A percentile compares a stretch with the other conserved stretches of the same genome.
phyloP scores from a whole-genome alignment of 1,139 yeast genomes.

The Hansenula lynferdii region DNA sequence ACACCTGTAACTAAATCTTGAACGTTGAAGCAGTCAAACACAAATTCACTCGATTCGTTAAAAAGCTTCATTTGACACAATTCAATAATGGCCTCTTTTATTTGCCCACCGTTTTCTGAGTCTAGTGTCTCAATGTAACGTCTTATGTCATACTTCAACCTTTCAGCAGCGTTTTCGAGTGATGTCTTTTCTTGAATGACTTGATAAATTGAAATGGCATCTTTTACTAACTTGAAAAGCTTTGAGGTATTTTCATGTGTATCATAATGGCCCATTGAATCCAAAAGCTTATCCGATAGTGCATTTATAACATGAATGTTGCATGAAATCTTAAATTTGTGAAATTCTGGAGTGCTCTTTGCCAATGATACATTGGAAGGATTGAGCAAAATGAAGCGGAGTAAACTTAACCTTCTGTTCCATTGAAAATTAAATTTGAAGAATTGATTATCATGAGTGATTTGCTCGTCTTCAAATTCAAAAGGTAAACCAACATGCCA shows the following conservation, averaged over 20 bases:
- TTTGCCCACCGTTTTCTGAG: not conserved
- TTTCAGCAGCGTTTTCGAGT: constrained; percentile 11
- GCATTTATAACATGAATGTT: not conserved
- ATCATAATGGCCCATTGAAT: not conserved
- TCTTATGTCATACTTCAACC: constrained; percentile 14
- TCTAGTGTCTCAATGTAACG: constrained; percentile 9
- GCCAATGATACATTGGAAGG: too few relatives aligned
- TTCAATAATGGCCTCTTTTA: constrained; percentile 3
- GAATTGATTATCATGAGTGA: constrained; percentile 6
- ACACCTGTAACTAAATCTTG: not conserved
- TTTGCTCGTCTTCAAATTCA: constrained; percentile 1
- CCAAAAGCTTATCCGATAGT: not conserved
- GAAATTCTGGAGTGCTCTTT: not conserved
- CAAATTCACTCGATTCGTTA: constrained; percentile 13
- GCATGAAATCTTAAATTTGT: not conserved
- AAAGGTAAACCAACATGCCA: constrained; percentile 37
- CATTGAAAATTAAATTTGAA: constrained; percentile 8
- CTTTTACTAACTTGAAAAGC: not conserved
- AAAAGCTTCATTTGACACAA: constrained; percentile 7
- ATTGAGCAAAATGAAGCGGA: constrained; percentile 6
- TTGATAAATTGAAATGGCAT: constrained; percentile 8
- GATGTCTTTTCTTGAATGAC: constrained; percentile 5
- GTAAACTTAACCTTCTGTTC: constrained; percentile 1
- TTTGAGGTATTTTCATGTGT: too few relatives aligned
- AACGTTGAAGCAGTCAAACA: constrained; percentile 10